A percentile compares a stretch with the other conserved stretches of the same genome.
These are phyloP conservation scores for Pelagophyceae sp. DNA, from an alignment of 352 stramenopile genomes.

Conservation along the genomic window DNA sequence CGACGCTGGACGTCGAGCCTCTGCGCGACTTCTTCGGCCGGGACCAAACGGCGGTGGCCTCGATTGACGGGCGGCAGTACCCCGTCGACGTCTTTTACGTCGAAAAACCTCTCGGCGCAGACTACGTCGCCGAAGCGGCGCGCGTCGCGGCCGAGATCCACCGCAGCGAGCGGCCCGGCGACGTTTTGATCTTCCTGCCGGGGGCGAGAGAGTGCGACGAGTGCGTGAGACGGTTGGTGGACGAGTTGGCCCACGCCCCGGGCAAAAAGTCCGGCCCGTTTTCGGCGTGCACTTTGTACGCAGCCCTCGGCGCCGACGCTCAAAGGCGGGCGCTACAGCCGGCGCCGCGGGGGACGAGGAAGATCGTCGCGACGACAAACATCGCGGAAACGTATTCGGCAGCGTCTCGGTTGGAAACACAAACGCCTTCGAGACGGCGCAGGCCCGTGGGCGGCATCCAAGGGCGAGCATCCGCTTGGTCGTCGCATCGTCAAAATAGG, in stretches of 20 bases:
- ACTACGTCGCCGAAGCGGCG: conserved; percentile 52
- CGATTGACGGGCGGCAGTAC: conserved; percentile 72
- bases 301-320: conserved; percentile 80
- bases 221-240: conserved; percentile 57
- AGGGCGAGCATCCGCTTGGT: no score
- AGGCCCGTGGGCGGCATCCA: no score
- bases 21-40: conserved; percentile 77
- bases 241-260: conserved; percentile 38
- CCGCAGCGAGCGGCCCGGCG: conserved; percentile 46
- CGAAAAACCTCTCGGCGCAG: conserved; percentile 38
- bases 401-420: no score
- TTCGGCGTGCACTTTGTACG: conserved; percentile 85
- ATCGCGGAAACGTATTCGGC: conserved; percentile 92
- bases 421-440: no score
- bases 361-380: conserved; percentile 86
- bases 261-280: conserved; percentile 16
- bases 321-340: conserved; percentile 79
- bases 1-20: conserved; percentile 58
- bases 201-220: conserved; percentile 84
- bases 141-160: conserved; percentile 50
- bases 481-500: no score
- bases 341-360: conserved; percentile 35
- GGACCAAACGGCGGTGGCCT: conserved; percentile 46
- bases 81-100: conserved; percentile 77
- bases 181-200: conserved; percentile 89